Evolutionary conservation across 2,329 filamentous ascomycete genomes (phyloP), one percentile per base, ranked within the genome.

Genomic region (Trichoderma pleuroti): DNA sequence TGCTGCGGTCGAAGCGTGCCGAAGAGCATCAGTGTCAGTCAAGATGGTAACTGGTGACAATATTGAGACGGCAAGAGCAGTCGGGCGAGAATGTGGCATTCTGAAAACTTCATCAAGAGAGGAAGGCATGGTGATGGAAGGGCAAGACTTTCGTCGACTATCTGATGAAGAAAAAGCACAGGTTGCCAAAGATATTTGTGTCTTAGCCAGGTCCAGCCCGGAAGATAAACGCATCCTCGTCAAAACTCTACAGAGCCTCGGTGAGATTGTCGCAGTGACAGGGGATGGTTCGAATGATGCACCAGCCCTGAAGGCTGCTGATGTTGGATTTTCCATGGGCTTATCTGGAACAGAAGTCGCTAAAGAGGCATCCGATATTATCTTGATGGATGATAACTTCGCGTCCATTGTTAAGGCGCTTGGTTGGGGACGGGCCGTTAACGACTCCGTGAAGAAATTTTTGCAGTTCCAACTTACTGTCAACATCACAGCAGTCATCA

Each of bases 311-410:
- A 90, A 89, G 75, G 87, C 87, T 63, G 89, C 89, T 1, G 89
- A 91, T 74, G 88, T 91, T 1, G 89, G 89, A 5, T 91, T 91
- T 75, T 90, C 88, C 8, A 91, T 91, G 89, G 89, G 89, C 6
- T 85, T 91, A 70, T 86, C 88, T 12, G 89, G 89, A 24, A 91
- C 89, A 0, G 89, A 91, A 74, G 88, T 91, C 8, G 89, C 89
- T 26, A 91, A 90, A 79, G 89, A 91, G 76, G 89, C 89, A 1
- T 90, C 88, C n/a, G 87, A 88, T 7, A 91, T 91, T 73, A 89
- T 91, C 72, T 82, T 91, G 18, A 85, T 91, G 76, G 89, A 91
- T 74, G 89, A 91, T 73, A 91, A 91, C 78, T 91, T 91, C 74
- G 79, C 84, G 10, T 88, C 89, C 2, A 91, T 91, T 72, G 86